Evolutionary conservation across 2,329 filamentous ascomycete genomes (phyloP).

Genomic region (Cadophora sp.): DNA sequence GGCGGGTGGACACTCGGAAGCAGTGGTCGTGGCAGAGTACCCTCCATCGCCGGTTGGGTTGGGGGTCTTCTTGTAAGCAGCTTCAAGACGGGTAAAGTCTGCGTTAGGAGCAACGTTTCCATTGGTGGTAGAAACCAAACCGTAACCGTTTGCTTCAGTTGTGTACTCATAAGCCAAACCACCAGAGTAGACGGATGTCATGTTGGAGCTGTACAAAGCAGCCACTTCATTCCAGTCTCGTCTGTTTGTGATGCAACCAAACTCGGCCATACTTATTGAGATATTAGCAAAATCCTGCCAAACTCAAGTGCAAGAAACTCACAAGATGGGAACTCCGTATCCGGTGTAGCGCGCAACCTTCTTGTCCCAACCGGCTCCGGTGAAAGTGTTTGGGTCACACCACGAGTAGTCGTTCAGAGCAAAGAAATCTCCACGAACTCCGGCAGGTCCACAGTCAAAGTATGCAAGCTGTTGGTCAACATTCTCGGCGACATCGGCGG

Average conservation of each 20-base stretch:
- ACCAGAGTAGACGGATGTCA: conserved; percentile 92
- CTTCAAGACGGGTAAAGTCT: conserved; percentile 57
- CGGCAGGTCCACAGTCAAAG: conserved; percentile 75
- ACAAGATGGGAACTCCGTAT: conserved; percentile 69
- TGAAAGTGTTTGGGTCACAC: conserved; percentile 67
- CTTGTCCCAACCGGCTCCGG: conserved; percentile 68
- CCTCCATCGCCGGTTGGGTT: conserved; percentile 59
- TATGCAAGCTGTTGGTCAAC: conserved; percentile 67
- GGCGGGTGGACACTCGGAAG: conserved; percentile 54
- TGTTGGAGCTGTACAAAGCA: conserved; percentile 80
- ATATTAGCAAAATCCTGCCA: conserved; percentile 20
- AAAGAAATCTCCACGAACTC: conserved; percentile 71
- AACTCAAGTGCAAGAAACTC: conserved; percentile 22
- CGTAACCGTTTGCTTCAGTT: conserved; percentile 78
- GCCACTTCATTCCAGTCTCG: conserved; percentile 82
- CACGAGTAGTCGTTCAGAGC: conserved; percentile 72
- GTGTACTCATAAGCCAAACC: conserved; percentile 97
- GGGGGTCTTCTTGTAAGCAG: conserved; percentile 50
- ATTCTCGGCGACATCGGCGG: conserved; percentile 70
- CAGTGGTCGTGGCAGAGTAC: conserved; percentile 48
- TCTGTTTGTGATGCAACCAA: conserved; percentile 83
- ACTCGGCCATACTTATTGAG: conserved; percentile 72
- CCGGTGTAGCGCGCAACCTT: conserved; percentile 72
- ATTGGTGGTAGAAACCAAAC: conserved; percentile 49
- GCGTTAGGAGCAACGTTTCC: conserved; percentile 49